Percentiles rank a stretch among this genome's conserved stretches.
These are phyloP conservation scores for Teratosphaeria pseudoeucalypti DNA, from an alignment of 2,329 filamentous ascomycete species.

Conservation along the genomic window DNA sequence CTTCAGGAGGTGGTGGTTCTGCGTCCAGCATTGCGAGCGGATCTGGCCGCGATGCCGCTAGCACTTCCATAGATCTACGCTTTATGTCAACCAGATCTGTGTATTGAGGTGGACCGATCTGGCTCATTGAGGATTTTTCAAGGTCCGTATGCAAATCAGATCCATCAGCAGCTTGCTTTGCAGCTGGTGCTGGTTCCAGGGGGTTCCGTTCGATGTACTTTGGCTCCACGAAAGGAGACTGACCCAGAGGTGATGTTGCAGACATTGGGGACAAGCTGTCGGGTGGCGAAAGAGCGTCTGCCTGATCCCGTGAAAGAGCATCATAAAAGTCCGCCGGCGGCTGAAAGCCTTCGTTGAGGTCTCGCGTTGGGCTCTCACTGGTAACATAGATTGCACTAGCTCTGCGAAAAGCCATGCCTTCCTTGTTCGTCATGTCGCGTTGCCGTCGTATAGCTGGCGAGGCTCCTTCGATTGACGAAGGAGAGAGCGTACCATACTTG, in stretches of 20 bases:
- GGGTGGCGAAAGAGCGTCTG: conserved; percentile 4
- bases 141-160: background rate
- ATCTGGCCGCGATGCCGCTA: conserved; percentile 3
- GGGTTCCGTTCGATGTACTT: conserved; percentile 11
- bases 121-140: background rate
- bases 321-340: conserved; percentile 9
- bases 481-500: background rate
- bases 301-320: conserved; percentile 3
- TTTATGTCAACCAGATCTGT: conserved; percentile 12
- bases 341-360: conserved; percentile 3
- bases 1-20: background rate
- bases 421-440: conserved; percentile 19
- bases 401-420: conserved; percentile 22
- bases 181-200: background rate
- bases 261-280: conserved; percentile 8
- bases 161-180: background rate
- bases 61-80: conserved; percentile 13
- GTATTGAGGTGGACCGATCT: conserved; percentile 9
- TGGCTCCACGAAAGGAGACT: conserved; percentile 4
- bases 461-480: background rate
- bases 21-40: background rate
- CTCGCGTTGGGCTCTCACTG: conserved; percentile 9
- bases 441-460: conserved; percentile 13
- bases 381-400: conserved; percentile 21
- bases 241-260: conserved; percentile 7